Base-by-base conservation (phyloP, 768 basidiomycete species). In the Xerocomellus chrysenteron region DNA sequence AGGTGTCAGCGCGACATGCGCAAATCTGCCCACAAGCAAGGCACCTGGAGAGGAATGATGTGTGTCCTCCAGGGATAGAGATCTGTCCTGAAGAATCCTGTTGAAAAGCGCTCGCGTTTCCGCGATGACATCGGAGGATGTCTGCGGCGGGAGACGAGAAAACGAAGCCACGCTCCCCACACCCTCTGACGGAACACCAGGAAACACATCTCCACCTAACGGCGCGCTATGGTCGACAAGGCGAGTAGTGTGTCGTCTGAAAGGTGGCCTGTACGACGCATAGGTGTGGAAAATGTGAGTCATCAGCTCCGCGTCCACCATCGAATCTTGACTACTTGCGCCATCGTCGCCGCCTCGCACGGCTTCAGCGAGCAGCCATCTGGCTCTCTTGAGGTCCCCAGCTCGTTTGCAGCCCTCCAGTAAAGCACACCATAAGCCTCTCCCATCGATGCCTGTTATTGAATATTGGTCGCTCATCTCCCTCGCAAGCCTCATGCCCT, bases 311-410 rank as follows among this genome's bases (percentile, higher is more conserved):
- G 89, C 86, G 58, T 90, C 80, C 21, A 83, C 66, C 37, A 65
- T 40, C 26, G 83, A 74, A 17, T 68, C 70, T 32, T 53, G 68
- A 46, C 12, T 52, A 35, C 47, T 68, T 28, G 56, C 58, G 19
- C 63, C 65, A 10, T 58, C 53, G 50, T 69, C 49, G 41, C 39
- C 36, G 21, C 44, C 67, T 47, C 56, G 66, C 51, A 62, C 75
- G 73, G 93, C 83, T 75, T 97, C 94, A 1, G 88, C 90, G 52
- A 98, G 76, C 56, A 98, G 87, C 95, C 94, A 98, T 62, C 95
- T 78, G 26, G 87, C 86, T 47, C 92, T 79, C 4, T 80, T 77
- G 21, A 99, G 72, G 69, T 98, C 96, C 0, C 95, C 94, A 2
- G 86, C 75, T 7, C 92, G 79, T 71, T 93, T 97, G 35, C 92